A percentile compares a stretch with the other conserved stretches of the same genome.
Conservation (phyloP, 208 protist species). For the Naegleria lovaniensis region DNA sequence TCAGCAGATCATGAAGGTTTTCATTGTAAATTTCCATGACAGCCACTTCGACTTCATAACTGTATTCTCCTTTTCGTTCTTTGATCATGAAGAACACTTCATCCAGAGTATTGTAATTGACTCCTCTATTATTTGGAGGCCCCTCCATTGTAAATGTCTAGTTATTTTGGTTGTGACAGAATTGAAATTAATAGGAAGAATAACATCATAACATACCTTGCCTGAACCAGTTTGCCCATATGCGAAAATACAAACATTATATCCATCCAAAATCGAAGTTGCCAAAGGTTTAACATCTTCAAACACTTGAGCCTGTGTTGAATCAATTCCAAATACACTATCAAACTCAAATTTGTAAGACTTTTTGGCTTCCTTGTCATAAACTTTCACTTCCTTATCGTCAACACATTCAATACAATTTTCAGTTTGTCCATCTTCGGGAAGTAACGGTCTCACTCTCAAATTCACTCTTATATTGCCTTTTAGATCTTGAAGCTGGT, state of each 20-base stretch:
- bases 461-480: slow-evolving; percentile 41
- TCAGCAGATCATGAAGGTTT: background rate
- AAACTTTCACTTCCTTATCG: background rate
- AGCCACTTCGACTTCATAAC: slow-evolving; percentile 30
- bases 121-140: slow-evolving; percentile 23
- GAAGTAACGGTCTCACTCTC: slow-evolving; percentile 29
- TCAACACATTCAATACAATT: background rate
- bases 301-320: slow-evolving; percentile 49
- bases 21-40: slow-evolving; percentile 52
- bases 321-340: slow-evolving; percentile 34
- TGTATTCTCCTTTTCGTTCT: background rate
- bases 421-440: background rate
- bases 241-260: slow-evolving; percentile 55
- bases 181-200: background rate
- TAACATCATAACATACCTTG: slow-evolving; percentile 8
- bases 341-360: slow-evolving; percentile 46
- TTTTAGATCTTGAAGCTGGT: slow-evolving; percentile 37
- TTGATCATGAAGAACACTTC: slow-evolving; percentile 35
- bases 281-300: slow-evolving; percentile 47
- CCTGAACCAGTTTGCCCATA: slow-evolving; percentile 52
- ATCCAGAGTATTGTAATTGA: slow-evolving; percentile 36
- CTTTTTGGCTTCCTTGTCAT: background rate
- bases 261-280: slow-evolving; percentile 55
- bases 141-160: slow-evolving; percentile 43
- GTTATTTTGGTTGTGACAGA: too few species aligned